These are phyloP conservation scores for Recurvomyces mirabilis DNA, from an alignment of 495 filamentous ascomycete species.

Conservation along the genomic window DNA sequence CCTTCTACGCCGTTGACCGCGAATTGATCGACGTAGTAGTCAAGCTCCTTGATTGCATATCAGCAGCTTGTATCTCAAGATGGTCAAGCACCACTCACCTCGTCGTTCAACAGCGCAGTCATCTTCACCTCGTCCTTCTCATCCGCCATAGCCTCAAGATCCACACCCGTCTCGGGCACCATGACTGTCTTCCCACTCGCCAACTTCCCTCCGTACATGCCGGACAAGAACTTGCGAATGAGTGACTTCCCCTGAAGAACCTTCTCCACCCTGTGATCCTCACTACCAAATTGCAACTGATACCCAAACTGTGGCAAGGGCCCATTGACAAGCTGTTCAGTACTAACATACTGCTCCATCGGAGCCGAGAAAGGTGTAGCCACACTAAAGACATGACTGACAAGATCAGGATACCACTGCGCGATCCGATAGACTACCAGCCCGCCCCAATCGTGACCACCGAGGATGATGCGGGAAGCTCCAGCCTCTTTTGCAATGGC, in stretches of 20 bases:
- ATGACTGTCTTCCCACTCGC: constrained; percentile 45
- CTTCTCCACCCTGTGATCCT: constrained; percentile 8
- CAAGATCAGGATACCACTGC: constrained; percentile 58
- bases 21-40: constrained; percentile 65
- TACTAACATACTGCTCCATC: constrained; percentile 34
- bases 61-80: neutral
- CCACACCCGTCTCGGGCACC: constrained; percentile 43
- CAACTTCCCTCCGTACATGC: constrained; percentile 54
- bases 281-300: constrained; percentile 58
- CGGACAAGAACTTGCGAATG: constrained; percentile 56
- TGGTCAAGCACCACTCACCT: no score
- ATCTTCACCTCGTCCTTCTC: constrained; percentile 31
- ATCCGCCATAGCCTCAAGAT: constrained; percentile 39
- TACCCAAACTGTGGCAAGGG: constrained; percentile 64
- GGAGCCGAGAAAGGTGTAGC: constrained; percentile 63
- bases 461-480: constrained; percentile 52
- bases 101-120: constrained; percentile 47
- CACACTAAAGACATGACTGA: constrained; percentile 62
- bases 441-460: constrained; percentile 76
- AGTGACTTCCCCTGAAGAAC: constrained; percentile 49
- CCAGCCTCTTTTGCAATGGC: constrained; percentile 50
- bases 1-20: constrained; percentile 60
- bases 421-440: constrained; percentile 50
- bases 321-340: constrained; percentile 45
- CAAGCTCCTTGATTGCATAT: constrained; percentile 53